Conservation (phyloP, 305 asterid genomes). For the Euphrasia arctica region DNA sequence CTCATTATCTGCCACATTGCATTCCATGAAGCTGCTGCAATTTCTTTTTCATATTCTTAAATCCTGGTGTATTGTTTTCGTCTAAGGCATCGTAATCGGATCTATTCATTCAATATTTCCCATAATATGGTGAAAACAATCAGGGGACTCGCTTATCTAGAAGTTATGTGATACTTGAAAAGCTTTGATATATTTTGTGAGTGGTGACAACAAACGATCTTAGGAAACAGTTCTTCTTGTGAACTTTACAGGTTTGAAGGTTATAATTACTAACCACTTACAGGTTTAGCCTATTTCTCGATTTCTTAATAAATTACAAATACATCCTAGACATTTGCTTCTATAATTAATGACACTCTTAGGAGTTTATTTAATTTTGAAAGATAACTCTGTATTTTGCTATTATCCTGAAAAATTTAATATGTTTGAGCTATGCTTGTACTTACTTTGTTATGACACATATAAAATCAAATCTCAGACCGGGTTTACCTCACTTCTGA, state of each 20-base stretch:
- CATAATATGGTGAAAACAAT: neutral
- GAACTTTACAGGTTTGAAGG: neutral
- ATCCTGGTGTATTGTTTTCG: neutral
- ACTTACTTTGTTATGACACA: neutral
- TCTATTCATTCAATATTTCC: constrained; percentile 1
- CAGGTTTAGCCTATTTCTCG: neutral
- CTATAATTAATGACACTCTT: no score
- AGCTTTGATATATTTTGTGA: neutral
- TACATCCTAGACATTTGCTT: no score
- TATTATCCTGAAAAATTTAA: neutral
- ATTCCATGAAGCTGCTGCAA: neutral
- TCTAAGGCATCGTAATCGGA: neutral
- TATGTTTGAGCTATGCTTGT: neutral
- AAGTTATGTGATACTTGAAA: neutral
- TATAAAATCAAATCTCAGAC: neutral
- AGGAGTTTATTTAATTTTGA: no score
- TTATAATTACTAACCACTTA: neutral
- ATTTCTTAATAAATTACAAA: no score
- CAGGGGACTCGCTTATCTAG: neutral
- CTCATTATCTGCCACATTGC: constrained; percentile 14
- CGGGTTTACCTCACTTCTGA: no score
- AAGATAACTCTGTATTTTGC: no score
- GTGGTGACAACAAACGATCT: neutral
- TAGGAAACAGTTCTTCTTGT: neutral
- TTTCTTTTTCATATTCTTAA: neutral